Evolutionary conservation across 345 rosid species (phyloP).

Genomic region (Populus nigra): DNA sequence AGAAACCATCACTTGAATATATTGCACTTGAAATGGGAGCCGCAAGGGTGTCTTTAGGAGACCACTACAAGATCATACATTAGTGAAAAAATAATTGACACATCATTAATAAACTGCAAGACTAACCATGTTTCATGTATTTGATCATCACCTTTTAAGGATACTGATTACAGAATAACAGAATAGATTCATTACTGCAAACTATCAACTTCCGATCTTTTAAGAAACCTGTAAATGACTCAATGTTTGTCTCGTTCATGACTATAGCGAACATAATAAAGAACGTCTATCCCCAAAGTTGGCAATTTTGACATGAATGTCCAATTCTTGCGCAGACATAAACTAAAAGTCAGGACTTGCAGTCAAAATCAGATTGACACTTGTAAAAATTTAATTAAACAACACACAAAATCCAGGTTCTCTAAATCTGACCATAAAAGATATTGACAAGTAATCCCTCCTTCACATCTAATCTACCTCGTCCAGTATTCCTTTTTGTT

Average conservation of each 20-base stretch:
- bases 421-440: too few relatives aligned
- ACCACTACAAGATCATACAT: slow-evolving; percentile 38
- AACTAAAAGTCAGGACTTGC: not conserved
- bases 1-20: slow-evolving; percentile 47
- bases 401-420: too few relatives aligned
- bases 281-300: not conserved
- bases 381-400: too few relatives aligned
- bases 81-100: not conserved
- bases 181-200: too few relatives aligned
- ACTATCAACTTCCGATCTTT: too few relatives aligned
- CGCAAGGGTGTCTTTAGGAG: slow-evolving; percentile 43
- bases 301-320: not conserved
- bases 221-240: too few relatives aligned
- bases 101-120: not conserved
- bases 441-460: too few relatives aligned
- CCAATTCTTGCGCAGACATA: not conserved
- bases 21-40: slow-evolving; percentile 52
- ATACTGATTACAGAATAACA: too few relatives aligned
- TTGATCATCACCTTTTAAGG: not conserved
- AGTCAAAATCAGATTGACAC: not conserved
- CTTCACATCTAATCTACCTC: too few relatives aligned
- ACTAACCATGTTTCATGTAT: not conserved
- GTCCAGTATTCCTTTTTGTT: too few relatives aligned
- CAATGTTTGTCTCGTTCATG: too few relatives aligned
- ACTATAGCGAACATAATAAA: too few relatives aligned